A percentile compares a stretch with the other conserved stretches of the same genome.
These are phyloP conservation scores for Nicotiana noctiflora DNA, from an alignment of 257 asterid genomes.

Conservation along the genomic window DNA sequence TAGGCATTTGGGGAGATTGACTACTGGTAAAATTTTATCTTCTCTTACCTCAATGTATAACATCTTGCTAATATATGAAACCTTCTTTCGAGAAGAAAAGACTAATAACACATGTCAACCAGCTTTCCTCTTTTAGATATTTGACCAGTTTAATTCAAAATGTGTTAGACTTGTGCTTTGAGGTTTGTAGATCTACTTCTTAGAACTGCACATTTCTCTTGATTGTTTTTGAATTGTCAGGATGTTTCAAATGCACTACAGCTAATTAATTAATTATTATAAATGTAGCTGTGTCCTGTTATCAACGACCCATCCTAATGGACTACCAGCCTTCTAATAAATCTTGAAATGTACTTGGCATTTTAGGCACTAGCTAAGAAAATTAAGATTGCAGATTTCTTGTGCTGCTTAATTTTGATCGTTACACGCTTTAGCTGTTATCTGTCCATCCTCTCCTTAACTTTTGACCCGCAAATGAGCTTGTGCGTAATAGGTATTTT, in stretches of 20 bases:
- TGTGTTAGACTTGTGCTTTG: not conserved
- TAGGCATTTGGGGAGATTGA: slow-evolving; percentile 81
- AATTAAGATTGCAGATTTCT: not conserved
- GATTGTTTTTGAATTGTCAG: not conserved
- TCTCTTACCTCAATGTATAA: not conserved
- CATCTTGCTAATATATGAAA: not conserved
- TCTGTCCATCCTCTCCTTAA: not conserved
- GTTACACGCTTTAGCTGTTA: not conserved
- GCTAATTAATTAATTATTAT: not conserved
- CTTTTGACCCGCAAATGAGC: not conserved
- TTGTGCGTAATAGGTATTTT: not conserved
- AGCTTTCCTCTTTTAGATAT: not conserved
- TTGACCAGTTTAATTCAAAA: not conserved
- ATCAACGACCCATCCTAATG: not conserved
- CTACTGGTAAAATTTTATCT: slow-evolving; percentile 42
- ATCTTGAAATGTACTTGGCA: not conserved
- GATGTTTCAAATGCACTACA: not conserved
- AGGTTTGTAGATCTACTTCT: not conserved
- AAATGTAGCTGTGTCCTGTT: not conserved
- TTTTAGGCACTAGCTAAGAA: not conserved
- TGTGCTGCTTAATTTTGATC: not conserved
- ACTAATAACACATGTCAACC: not conserved
- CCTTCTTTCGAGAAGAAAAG: not conserved
- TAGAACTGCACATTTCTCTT: not conserved
- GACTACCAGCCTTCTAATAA: not conserved